A percentile compares a stretch with the other conserved stretches of the same genome.
Conservation (phyloP, 139 green algal species). For the Raphidocelis subcapitata region DNA sequence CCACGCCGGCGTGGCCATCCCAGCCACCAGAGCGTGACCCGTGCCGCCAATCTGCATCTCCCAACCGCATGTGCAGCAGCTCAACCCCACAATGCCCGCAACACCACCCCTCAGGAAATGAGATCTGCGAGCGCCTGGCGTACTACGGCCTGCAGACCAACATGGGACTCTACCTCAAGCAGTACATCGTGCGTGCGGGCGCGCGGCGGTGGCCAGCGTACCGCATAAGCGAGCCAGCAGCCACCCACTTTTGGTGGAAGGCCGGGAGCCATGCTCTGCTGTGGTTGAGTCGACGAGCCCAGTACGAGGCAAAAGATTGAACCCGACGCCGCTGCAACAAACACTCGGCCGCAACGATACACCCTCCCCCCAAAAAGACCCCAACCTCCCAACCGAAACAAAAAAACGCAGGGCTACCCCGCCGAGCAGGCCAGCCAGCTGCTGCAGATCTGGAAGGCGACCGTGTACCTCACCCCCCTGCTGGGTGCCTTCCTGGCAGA, state of each 20-base stretch:
- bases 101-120: slow-evolving; percentile 53
- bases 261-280: too few relatives aligned
- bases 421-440: slow-evolving; percentile 18
- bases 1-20: too few relatives aligned
- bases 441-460: slow-evolving; percentile 65
- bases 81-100: background rate
- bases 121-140: slow-evolving; percentile 81
- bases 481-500: slow-evolving; percentile 86
- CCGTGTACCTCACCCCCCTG: slow-evolving; percentile 84
- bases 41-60: background rate
- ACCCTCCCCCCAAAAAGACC: background rate
- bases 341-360: background rate
- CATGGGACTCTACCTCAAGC: slow-evolving; percentile 77
- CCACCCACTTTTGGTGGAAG: background rate
- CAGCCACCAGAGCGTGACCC: background rate
- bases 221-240: background rate
- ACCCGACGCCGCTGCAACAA: background rate
- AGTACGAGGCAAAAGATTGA: background rate
- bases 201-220: slow-evolving; percentile 39
- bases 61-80: background rate
- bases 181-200: slow-evolving; percentile 41
- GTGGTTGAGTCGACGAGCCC: too few relatives aligned
- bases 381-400: background rate
- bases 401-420: slow-evolving; percentile 24
- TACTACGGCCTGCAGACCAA: slow-evolving; percentile 79